These are phyloP conservation scores for Akanthomyces lecanii DNA, from an alignment of 2,329 filamentous ascomycete genomes.

Conservation along the genomic window DNA sequence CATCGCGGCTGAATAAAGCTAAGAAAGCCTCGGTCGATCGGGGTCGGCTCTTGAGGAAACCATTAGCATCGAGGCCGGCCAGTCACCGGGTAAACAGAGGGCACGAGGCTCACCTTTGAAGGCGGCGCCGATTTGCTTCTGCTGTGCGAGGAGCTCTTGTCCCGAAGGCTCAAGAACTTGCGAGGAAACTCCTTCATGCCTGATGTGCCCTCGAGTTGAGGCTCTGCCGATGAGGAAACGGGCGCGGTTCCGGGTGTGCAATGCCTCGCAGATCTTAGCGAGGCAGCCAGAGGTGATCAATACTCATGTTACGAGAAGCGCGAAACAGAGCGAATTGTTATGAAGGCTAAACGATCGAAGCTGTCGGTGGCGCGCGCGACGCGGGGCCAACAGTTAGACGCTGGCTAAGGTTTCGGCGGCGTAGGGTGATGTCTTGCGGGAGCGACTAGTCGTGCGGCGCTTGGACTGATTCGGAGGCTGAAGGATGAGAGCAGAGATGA, in stretches of 20 bases:
- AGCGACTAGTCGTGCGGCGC: neutral
- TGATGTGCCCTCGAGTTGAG: conserved; percentile 17
- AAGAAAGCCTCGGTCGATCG: conserved; percentile 55
- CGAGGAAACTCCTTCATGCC: conserved; percentile 55
- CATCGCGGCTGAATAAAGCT: conserved; percentile 60
- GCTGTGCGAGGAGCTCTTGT: conserved; percentile 54
- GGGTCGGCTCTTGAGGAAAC: conserved; percentile 45
- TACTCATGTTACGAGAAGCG: conserved; percentile 27
- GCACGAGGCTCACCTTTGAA: conserved; percentile 26
- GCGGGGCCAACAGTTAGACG: conserved; percentile 1
- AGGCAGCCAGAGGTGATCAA: conserved; percentile 28
- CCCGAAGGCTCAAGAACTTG: conserved; percentile 67
- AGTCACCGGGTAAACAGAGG: neutral
- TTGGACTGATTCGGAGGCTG: neutral
- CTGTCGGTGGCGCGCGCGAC: neutral
- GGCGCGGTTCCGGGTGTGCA: neutral
- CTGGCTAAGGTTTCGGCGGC: neutral
- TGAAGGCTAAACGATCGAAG: neutral
- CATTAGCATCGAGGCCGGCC: conserved; percentile 14
- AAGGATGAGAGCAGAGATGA: neutral
- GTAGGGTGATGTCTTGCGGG: neutral
- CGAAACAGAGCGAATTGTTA: neutral
- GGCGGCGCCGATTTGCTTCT: conserved; percentile 54
- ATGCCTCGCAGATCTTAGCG: conserved; percentile 29
- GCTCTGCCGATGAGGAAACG: neutral